Percentiles rank a stretch among this genome's conserved stretches.
phyloP scores from a whole-genome alignment of 495 filamentous ascomycete species.

The Aspergillus incahuasiensis region DNA sequence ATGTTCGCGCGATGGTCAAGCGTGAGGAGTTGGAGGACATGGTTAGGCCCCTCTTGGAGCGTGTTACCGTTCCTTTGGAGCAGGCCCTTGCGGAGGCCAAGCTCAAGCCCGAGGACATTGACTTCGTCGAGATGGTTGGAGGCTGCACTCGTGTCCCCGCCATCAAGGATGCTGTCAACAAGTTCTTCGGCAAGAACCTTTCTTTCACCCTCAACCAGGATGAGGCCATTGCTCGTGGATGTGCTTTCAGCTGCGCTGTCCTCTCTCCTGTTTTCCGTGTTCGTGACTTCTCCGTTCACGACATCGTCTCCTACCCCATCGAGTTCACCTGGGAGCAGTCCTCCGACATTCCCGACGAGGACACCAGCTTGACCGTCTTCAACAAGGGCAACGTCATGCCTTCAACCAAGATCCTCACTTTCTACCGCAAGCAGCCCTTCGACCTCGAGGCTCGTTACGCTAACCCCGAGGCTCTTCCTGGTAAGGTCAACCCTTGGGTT shows the following conservation, averaged over 20 bases:
- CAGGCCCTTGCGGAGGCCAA: conserved; percentile 89
- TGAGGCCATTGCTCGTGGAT: conserved; percentile 93
- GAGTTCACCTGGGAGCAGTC: conserved; percentile 99
- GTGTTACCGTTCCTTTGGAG: conserved; percentile 70
- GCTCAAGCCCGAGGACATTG: conserved; percentile 86
- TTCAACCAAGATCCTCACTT: conserved; percentile 98
- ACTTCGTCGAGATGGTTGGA: conserved; percentile 89
- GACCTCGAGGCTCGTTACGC: conserved; percentile 93
- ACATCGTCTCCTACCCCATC: conserved; percentile 97
- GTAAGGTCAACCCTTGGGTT: conserved; percentile 90
- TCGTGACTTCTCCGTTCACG: conserved; percentile 94
- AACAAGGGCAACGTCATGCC: conserved; percentile 96
- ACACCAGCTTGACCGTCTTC: conserved; percentile 95
- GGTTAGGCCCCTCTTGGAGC: conserved; percentile 76
- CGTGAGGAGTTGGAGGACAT: conserved; percentile 92
- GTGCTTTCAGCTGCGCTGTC: conserved; percentile 97
- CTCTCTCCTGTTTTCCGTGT: conserved; percentile 98
- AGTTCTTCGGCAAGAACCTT: conserved; percentile 85
- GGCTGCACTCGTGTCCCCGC: conserved; percentile 91
- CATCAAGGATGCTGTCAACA: conserved; percentile 82
- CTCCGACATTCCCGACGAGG: conserved; percentile 96
- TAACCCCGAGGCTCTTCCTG: conserved; percentile 81
- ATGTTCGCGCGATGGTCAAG: conserved; percentile 84
- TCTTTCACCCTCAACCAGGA: conserved; percentile 99
- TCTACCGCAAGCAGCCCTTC: conserved; percentile 97